Percentiles rank a stretch among this genome's conserved stretches.
Conservation (phyloP, 2,329 filamentous ascomycete species). For the Aspergillus pseudoterreus region DNA sequence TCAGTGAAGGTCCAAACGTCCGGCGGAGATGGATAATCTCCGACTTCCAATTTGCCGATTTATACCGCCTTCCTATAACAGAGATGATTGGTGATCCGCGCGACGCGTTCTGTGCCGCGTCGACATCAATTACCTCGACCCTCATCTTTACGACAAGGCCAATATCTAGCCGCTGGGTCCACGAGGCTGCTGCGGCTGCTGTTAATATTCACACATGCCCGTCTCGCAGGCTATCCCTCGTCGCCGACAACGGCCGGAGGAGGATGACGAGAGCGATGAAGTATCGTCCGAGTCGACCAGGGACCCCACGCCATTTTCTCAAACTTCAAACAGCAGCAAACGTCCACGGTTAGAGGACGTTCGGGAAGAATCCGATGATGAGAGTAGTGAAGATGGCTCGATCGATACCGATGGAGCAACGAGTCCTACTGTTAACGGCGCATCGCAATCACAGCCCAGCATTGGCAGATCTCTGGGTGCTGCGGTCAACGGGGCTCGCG, state of each 20-base stretch:
- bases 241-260: conserved; percentile 27
- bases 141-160: background rate
- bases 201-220: conserved; percentile 22
- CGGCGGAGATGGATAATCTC: conserved; percentile 4
- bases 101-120: conserved; percentile 26
- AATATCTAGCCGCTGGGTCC: background rate
- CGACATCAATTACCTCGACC: conserved; percentile 6
- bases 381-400: background rate
- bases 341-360: conserved; percentile 26
- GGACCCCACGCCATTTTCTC: conserved; percentile 20
- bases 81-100: conserved; percentile 6
- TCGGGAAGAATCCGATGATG: background rate
- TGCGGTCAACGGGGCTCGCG: conserved; percentile 1
- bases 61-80: conserved; percentile 22
- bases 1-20: background rate
- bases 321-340: conserved; percentile 28
- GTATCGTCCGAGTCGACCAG: conserved; percentile 12
- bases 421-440: background rate
- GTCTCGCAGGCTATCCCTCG: conserved; percentile 21
- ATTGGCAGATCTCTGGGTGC: background rate
- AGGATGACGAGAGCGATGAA: conserved; percentile 25
- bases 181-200: background rate
- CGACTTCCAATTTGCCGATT: conserved; percentile 6
- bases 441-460: background rate
- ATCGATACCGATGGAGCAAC: background rate